Conservation (phyloP, 495 filamentous ascomycete genomes). For the Aeminium ludgeri region DNA sequence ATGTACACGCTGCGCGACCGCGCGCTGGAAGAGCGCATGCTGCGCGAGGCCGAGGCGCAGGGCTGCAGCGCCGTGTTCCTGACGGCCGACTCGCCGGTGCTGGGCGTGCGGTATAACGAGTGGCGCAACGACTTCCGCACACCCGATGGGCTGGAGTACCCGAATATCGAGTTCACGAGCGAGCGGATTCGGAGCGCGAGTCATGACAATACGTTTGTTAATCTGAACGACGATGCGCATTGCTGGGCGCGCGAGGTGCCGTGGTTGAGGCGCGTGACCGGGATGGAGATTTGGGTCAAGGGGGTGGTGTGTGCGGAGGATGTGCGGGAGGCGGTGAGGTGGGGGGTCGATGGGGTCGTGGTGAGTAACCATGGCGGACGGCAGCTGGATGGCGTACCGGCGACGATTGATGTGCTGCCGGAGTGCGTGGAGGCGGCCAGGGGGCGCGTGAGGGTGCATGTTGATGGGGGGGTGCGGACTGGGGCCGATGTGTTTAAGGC, state of each 20-base stretch:
- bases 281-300: slow-evolving; percentile 30
- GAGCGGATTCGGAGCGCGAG: slow-evolving; percentile 12
- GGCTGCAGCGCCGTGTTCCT: slow-evolving; percentile 19
- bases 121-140: slow-evolving; percentile 18
- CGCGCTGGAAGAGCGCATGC: slow-evolving; percentile 17
- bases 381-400: slow-evolving; percentile 29
- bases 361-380: slow-evolving; percentile 29
- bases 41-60: slow-evolving; percentile 24
- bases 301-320: slow-evolving; percentile 26
- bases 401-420: slow-evolving; percentile 30
- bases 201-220: slow-evolving; percentile 19
- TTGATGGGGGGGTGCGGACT: slow-evolving; percentile 27
- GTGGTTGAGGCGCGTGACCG: slow-evolving; percentile 22
- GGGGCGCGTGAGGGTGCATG: slow-evolving; percentile 19
- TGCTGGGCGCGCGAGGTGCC: slow-evolving; percentile 24
- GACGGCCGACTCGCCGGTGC: slow-evolving; percentile 18
- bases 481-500: slow-evolving; percentile 33
- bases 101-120: slow-evolving; percentile 20
- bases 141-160: slow-evolving; percentile 16
- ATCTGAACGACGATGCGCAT: slow-evolving; percentile 23
- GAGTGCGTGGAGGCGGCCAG: slow-evolving; percentile 27
- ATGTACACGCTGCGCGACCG: slow-evolving; percentile 30
- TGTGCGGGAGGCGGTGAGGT: slow-evolving; percentile 20
- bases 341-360: slow-evolving; percentile 25
- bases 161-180: slow-evolving; percentile 12